Base-by-base conservation (phyloP, 306 rosid genomes). In the Senna siamea region DNA sequence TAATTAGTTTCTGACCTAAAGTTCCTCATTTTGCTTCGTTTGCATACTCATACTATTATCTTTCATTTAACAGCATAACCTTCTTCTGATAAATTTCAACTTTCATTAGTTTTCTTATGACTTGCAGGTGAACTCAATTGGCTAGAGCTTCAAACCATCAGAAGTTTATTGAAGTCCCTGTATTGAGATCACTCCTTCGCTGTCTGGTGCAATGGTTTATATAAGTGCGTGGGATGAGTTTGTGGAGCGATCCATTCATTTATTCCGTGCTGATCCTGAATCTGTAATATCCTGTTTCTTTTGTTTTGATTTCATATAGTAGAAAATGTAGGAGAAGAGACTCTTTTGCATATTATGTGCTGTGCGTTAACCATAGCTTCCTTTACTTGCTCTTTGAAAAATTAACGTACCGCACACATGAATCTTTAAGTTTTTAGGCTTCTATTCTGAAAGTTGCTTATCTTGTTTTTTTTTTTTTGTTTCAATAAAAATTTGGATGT, bases 191-290 rank as follows among this genome's bases (percentile, higher is more conserved):
- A 34, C 22, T 61, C 47, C 13, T 17, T 61, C 48, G 47, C 41
- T 10, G 43, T 47, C 58, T 54, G 61, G 81, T 65, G 74, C 79
- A 51, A 92, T 92, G 97, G 97, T 89, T 19, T 92, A 89, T 54
- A 72, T 92, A 23, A 75, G 79, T 19, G 85, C 83, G 22, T 92
- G 97, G 96, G 97, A 92, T 44, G 88, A 92, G 76, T 92, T 92
- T 48, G 87, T 87, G 14, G 96, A 92, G 26, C 90, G 93, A 78
- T 89, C 97, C 70, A 86, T 92, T 15, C 88, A 89, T 76, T n/a
- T 92, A 77, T 92, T 89, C 86, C 97, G 97, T 32, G 90, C 91
- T 58, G 93, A 87, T 84, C 96, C 96, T 58, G 88, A 87, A 58
- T 84, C 97, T 59, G 97, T 92, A 77, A 58, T 63, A 40, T 7